Conservation (phyloP, 768 basidiomycete species). For the Agaricus subrufescens region DNA sequence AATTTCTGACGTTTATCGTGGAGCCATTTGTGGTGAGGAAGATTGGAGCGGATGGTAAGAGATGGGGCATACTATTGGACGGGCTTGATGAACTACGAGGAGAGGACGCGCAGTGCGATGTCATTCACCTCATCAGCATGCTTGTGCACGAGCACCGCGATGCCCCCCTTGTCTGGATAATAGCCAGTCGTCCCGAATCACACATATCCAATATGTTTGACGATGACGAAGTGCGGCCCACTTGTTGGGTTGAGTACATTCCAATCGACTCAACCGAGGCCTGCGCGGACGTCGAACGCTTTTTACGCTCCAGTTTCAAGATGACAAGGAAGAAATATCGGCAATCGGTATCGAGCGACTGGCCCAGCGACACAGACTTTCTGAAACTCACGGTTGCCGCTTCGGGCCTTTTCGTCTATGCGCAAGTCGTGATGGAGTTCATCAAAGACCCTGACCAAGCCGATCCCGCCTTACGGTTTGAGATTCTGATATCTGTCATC, state of each 20-base stretch:
- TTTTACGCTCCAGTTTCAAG: background rate
- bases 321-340: background rate
- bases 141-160: background rate
- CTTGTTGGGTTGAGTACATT: background rate
- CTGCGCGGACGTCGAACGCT: background rate
- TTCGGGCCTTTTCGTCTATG: background rate
- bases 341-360: background rate
- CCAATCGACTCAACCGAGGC: background rate
- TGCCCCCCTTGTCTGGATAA: background rate
- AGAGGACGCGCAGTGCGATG: background rate
- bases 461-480: background rate
- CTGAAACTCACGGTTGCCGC: background rate
- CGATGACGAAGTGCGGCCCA: background rate
- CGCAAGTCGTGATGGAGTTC: background rate
- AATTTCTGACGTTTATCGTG: background rate
- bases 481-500: background rate
- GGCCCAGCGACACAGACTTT: background rate
- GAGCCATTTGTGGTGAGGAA: background rate
- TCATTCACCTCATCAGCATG: background rate
- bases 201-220: background rate
- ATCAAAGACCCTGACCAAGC: background rate
- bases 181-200: background rate
- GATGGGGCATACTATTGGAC: background rate
- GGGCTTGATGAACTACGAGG: slow-evolving; percentile 1
- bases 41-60: background rate